These are phyloP conservation scores for Trametes maxima DNA, from an alignment of 768 basidiomycete species.

Conservation along the genomic window DNA sequence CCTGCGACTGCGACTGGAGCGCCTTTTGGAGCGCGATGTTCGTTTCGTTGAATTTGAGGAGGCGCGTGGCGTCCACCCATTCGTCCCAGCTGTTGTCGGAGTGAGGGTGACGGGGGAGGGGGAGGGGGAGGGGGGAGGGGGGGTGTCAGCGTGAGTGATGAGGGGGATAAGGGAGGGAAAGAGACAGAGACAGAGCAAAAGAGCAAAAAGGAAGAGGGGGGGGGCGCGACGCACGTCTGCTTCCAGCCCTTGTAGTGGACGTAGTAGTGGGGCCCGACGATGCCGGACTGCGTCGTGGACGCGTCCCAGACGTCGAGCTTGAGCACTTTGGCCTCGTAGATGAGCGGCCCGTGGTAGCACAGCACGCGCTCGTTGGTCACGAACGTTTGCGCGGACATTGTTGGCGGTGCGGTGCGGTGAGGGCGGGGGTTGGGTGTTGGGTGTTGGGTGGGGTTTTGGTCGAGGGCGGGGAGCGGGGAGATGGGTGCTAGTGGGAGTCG, in stretches of 20 bases:
- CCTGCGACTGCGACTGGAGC: constrained; percentile 49
- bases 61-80: constrained; percentile 83
- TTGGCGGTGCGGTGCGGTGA: not conserved
- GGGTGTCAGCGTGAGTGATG: too few relatives aligned
- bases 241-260: constrained; percentile 99
- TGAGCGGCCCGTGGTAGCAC: constrained; percentile 93
- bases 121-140: too few relatives aligned
- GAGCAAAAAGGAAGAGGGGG: not conserved
- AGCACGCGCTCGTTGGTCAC: constrained; percentile 73
- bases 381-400: constrained; percentile 26
- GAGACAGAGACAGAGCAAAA: not conserved
- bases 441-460: too few relatives aligned
- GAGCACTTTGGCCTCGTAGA: constrained; percentile 96
- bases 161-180: too few relatives aligned
- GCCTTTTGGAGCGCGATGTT: constrained; percentile 79
- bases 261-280: constrained; percentile 80
- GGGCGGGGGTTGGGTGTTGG: not conserved
- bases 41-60: constrained; percentile 83
- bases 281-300: constrained; percentile 57
- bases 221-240: constrained; percentile 67
- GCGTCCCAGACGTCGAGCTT: constrained; percentile 65
- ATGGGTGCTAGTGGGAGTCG: too few relatives aligned
- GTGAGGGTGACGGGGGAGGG: not conserved
- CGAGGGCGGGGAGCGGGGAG: too few relatives aligned
- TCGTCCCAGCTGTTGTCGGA: constrained; percentile 81